Conservation (phyloP, 2,329 filamentous ascomycete genomes). For the Ilyonectria destructans region DNA sequence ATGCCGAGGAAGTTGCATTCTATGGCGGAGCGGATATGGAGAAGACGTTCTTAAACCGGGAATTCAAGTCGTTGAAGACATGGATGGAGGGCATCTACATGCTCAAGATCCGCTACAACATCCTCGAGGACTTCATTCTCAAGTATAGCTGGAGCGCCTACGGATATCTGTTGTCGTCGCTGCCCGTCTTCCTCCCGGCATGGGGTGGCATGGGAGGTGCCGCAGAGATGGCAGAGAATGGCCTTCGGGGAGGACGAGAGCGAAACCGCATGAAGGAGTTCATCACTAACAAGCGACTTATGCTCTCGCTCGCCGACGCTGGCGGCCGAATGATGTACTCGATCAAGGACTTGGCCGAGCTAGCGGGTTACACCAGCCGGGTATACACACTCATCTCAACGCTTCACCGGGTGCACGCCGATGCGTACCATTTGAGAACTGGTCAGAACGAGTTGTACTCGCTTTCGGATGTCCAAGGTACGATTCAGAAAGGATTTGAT, state of each 20-base stretch:
- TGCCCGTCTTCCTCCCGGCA: conserved; percentile 94
- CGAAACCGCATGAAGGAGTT: conserved; percentile 96
- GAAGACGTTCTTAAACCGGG: conserved; percentile 90
- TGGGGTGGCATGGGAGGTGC: conserved; percentile 90
- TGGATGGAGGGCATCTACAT: conserved; percentile 99
- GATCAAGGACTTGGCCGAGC: conserved; percentile 96
- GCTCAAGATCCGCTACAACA: conserved; percentile 98
- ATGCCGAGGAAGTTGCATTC: conserved; percentile 97
- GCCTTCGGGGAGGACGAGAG: conserved; percentile 74
- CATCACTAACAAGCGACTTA: conserved; percentile 98
- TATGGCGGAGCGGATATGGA: conserved; percentile 97
- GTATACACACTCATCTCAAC: conserved; percentile 97
- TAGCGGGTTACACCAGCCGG: conserved; percentile 95
- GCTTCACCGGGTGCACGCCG: conserved; percentile 91
- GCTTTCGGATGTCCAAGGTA: conserved; percentile 92
- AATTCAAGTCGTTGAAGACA: conserved; percentile 92
- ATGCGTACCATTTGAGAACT: conserved; percentile 82
- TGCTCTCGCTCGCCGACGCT: conserved; percentile 96
- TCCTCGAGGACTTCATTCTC: conserved; percentile 96
- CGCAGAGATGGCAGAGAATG: conserved; percentile 73
- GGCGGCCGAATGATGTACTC: conserved; percentile 99
- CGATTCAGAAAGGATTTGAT: conserved; percentile 94
- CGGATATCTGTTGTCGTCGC: conserved; percentile 92
- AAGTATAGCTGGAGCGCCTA: conserved; percentile 99
- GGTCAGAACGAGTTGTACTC: conserved; percentile 88